phyloP scores from a whole-genome alignment of 176 grass and related monocot genomes.

The Triticum turgidum region DNA sequence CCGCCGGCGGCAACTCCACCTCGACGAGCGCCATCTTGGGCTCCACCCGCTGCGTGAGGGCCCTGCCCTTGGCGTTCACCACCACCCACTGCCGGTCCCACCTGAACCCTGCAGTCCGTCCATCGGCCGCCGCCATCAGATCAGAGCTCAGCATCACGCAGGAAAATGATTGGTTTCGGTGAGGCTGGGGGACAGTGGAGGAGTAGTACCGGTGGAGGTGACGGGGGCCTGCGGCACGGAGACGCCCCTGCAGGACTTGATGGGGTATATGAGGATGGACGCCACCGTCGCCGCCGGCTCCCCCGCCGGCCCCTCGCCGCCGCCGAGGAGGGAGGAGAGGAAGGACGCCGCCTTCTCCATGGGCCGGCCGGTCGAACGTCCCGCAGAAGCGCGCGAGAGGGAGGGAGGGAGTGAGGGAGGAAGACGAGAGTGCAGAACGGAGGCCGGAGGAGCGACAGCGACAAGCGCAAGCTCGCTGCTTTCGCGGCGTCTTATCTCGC shows the following conservation, averaged over 20 bases:
- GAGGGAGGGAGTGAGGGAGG: neutral
- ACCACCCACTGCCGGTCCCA: constrained; percentile 95
- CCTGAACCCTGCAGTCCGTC: constrained; percentile 49
- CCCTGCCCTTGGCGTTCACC: constrained; percentile 73
- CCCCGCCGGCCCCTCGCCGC: neutral
- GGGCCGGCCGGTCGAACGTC: neutral
- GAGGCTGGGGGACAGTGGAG: neutral
- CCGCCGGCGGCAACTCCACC: constrained; percentile 53
- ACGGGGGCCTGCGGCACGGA: constrained; percentile 64
- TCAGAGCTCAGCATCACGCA: neutral
- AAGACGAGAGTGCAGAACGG: neutral
- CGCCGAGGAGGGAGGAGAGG: constrained; percentile 54
- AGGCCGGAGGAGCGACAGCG: neutral
- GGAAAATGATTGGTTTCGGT: neutral
- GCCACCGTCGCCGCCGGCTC: constrained; percentile 42
- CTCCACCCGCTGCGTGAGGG: constrained; percentile 75
- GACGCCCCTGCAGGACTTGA: constrained; percentile 87
- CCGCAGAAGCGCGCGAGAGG: too few species aligned
- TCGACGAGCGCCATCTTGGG: constrained; percentile 80
- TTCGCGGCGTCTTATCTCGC: neutral
- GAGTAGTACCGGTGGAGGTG: constrained; percentile 55
- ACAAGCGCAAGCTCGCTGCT: neutral
- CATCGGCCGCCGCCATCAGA: neutral
- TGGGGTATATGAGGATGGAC: constrained; percentile 73
- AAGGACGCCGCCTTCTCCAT: constrained; percentile 67